Base-by-base conservation (phyloP, 352 stramenopile species). In the Phytophthora constricta region DNA sequence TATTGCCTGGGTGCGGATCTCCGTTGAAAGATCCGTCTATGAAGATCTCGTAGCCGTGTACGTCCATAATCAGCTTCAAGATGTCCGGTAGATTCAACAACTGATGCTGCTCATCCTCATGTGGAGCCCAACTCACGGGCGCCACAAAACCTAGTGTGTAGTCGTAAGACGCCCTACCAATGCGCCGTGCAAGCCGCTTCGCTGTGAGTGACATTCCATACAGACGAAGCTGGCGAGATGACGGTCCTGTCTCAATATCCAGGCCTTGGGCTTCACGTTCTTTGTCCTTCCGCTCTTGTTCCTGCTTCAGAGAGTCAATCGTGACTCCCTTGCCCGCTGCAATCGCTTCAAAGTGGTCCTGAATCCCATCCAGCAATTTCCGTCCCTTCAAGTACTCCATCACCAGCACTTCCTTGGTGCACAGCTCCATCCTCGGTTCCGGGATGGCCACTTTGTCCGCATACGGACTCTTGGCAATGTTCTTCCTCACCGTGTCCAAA, bases 361-460 rank as follows among this genome's bases (percentile, higher is more conserved):
- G 89, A 58, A 98, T 92, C 25, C 72, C 95, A 59, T 93, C 82
- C 37, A 94, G 61, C 42, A 97, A 66, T 60, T 91, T 97, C 51
- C 86, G 80, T n/a, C 92, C 92, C 31, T 92, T 82, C 17, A 98
- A 74, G 56, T 97, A 94, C 76, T 98, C 92, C 96, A 99, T 99
- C 37, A 99, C 95, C 17, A 99, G 73, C 39, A 99, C 92, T 65
- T 97, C 79, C 63, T 97, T 98, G 1, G 92, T 99, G 61, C 90
- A 98, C 17, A 98, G 51, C 31, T 97, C 80, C n/a, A 95, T 66
- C 27, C 90, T 89, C 0, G 93, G 89, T 64, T 89, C 81, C 0
- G 94, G 94, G 26, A 98, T 92, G 20, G 78, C 86, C 55, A 96
- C 88, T 47, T 79, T 74, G 1, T 61, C 68, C 0, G 77, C 79